A percentile compares a stretch with the other conserved stretches of the same genome.
phyloP scores from a whole-genome alignment of 768 basidiomycete genomes.

The Ramaria sp. region DNA sequence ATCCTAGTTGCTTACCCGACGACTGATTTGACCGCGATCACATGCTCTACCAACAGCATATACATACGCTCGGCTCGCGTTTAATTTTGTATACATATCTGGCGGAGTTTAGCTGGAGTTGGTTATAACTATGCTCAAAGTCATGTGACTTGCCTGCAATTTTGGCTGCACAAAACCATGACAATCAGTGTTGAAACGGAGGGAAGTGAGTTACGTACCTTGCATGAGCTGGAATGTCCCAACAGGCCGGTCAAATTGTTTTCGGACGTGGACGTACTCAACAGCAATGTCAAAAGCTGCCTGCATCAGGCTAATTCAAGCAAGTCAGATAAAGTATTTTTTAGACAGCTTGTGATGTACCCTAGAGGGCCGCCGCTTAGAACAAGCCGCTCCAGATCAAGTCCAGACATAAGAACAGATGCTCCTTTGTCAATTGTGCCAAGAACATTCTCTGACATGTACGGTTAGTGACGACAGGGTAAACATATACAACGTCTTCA shows the following conservation, averaged over 20 bases:
- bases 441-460: conserved; percentile 61
- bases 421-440: conserved; percentile 74
- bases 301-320: conserved; percentile 63
- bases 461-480: conserved; percentile 9
- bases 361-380: conserved; percentile 88
- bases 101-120: conserved; percentile 21
- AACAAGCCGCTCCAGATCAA: conserved; percentile 87
- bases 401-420: conserved; percentile 85
- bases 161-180: conserved; percentile 1
- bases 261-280: conserved; percentile 85
- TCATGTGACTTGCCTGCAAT: conserved; percentile 12
- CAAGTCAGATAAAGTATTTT: conserved; percentile 1
- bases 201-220: conserved; percentile 36
- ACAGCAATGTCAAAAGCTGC: conserved; percentile 83
- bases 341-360: conserved; percentile 22
- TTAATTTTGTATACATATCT: conserved; percentile 93
- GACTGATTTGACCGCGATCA: conserved; percentile 67
- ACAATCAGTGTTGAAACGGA: conserved; percentile 12
- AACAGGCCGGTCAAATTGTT: conserved; percentile 82
- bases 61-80: conserved; percentile 80
- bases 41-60: conserved; percentile 90
- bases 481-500: conserved; percentile 18
- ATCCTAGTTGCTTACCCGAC: conserved; percentile 41
- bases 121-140: conserved; percentile 27
- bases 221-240: conserved; percentile 96